Evolutionary conservation across 2,329 filamentous ascomycete genomes (phyloP).

Genomic region (Anthostomella pinea): DNA sequence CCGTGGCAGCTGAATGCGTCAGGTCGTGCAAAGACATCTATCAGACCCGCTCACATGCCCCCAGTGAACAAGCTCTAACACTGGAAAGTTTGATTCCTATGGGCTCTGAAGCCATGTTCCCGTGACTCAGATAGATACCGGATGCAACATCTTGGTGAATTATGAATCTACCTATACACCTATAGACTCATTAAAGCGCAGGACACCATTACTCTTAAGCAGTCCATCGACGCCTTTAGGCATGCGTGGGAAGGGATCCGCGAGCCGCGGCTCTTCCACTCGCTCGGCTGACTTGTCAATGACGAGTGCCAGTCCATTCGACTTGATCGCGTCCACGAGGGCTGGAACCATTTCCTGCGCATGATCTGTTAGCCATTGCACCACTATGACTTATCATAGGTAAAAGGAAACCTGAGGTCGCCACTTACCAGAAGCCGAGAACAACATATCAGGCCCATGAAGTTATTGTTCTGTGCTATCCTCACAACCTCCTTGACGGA

Average conservation of each 20-base stretch:
- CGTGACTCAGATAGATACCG: too few relatives aligned
- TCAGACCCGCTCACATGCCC: too few relatives aligned
- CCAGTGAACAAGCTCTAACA: too few relatives aligned
- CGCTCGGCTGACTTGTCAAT: constrained; percentile 73
- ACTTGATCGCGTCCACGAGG: constrained; percentile 89
- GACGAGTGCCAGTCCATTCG: constrained; percentile 86
- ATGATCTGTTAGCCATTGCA: constrained; percentile 19
- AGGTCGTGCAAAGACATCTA: too few relatives aligned
- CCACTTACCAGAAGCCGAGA: constrained; percentile 75
- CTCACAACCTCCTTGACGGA: constrained; percentile 94
- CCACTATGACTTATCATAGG: constrained; percentile 1
- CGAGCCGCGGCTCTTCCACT: constrained; percentile 37
- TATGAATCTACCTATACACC: too few relatives aligned
- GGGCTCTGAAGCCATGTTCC: too few relatives aligned
- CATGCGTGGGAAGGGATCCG: constrained; percentile 56
- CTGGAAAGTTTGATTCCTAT: too few relatives aligned
- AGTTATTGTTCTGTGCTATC: constrained; percentile 92
- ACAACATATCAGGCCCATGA: constrained; percentile 94
- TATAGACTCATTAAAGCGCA: constrained; percentile 92
- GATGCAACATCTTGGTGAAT: too few relatives aligned
- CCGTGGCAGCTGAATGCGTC: too few relatives aligned
- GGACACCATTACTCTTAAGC: constrained; percentile 78
- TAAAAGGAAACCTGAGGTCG: constrained; percentile 2
- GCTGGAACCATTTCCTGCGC: constrained; percentile 85
- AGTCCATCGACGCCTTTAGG: constrained; percentile 85